Percentiles rank a stretch among this genome's conserved stretches.
Conservation (phyloP, 495 filamentous ascomycete genomes). For the Podospora anserina region DNA sequence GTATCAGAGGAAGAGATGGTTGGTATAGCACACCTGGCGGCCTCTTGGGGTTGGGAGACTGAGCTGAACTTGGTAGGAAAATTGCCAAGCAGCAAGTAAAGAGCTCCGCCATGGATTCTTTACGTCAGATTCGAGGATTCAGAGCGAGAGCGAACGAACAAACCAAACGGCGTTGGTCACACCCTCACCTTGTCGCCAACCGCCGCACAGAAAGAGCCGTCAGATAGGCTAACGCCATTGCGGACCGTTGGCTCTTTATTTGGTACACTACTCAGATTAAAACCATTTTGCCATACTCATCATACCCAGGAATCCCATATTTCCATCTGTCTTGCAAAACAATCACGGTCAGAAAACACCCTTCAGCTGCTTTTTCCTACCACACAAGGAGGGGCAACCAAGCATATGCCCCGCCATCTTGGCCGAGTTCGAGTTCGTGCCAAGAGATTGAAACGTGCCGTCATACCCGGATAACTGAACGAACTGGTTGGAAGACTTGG, state of each 20-base stretch:
- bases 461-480: background rate
- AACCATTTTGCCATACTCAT: background rate
- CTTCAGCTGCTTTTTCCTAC: background rate
- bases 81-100: background rate
- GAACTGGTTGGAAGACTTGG: background rate
- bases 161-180: background rate
- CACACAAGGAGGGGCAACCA: background rate
- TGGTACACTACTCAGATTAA: background rate
- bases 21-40: background rate
- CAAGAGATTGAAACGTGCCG: conserved; percentile 1
- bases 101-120: conserved; percentile 1
- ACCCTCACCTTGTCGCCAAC: background rate
- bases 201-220: background rate
- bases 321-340: background rate
- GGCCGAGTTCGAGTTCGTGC: background rate
- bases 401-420: conserved; percentile 1
- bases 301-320: background rate
- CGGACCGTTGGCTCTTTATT: background rate
- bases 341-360: background rate
- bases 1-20: background rate
- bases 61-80: conserved; percentile 5
- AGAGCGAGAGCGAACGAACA: background rate
- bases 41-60: background rate
- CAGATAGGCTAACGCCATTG: background rate
- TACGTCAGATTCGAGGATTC: conserved; percentile 5